A percentile compares a stretch with the other conserved stretches of the same genome.
Conservation (phyloP, 73 alveolate species). For the Tetrahymena malaccensis region DNA sequence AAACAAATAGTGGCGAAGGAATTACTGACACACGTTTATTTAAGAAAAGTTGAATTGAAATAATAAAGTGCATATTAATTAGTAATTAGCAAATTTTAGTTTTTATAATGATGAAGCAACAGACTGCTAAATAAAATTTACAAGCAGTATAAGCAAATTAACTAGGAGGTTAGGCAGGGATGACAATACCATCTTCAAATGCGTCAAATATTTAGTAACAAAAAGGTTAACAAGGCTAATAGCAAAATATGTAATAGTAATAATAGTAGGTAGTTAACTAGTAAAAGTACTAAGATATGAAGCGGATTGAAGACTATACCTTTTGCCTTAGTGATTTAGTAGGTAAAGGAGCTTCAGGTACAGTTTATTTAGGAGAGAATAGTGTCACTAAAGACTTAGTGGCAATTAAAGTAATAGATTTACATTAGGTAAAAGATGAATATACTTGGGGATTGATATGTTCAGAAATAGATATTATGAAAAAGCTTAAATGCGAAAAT, state of each 20-base stretch:
- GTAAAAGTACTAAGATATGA: neutral
- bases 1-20: neutral
- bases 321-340: conserved; percentile 18
- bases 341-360: conserved; percentile 46
- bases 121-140: neutral
- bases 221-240: neutral
- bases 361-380: conserved; percentile 32
- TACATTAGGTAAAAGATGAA: neutral
- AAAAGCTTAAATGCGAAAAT: conserved; percentile 44
- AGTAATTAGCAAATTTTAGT: neutral
- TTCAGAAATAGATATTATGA: conserved; percentile 40
- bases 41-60: too few species aligned
- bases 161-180: neutral
- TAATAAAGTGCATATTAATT: too few species aligned
- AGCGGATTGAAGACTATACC: conserved; percentile 16
- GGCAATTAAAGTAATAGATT: neutral
- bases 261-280: neutral
- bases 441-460: neutral
- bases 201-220: neutral
- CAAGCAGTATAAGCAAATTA: neutral
- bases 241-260: neutral
- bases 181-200: neutral
- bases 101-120: neutral
- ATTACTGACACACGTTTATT: neutral
- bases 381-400: neutral